phyloP scores from a whole-genome alignment of 2,329 filamentous ascomycete species.

The Microcera coccophila region DNA sequence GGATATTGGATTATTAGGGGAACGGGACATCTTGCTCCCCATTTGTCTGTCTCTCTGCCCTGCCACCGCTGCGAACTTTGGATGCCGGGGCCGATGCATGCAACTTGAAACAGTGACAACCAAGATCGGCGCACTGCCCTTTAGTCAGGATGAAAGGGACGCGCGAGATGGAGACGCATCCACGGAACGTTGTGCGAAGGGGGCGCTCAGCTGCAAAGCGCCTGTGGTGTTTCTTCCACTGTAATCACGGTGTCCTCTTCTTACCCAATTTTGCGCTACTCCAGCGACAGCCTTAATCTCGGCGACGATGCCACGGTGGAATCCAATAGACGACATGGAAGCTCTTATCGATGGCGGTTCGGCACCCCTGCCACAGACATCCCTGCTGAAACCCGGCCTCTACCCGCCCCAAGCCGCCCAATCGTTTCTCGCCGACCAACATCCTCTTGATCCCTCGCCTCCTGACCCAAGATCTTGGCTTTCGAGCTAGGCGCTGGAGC shows the following conservation, averaged over 20 bases:
- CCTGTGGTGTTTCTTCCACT: neutral
- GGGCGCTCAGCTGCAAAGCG: neutral
- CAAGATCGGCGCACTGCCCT: too few relatives aligned
- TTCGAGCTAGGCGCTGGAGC: too few relatives aligned
- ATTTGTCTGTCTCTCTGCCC: too few relatives aligned
- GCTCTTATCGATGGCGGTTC: neutral
- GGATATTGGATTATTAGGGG: too few relatives aligned
- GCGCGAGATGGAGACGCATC: too few relatives aligned
- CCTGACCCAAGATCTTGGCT: slow-evolving; percentile 16
- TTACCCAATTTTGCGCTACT: neutral
- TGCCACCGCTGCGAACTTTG: too few relatives aligned
- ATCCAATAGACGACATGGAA: neutral
- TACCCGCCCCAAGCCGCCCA: neutral
- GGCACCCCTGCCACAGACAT: neutral
- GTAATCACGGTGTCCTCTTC: neutral
- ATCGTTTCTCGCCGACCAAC: neutral
- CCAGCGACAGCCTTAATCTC: neutral
- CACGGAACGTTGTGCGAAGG: neutral
- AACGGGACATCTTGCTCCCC: too few relatives aligned
- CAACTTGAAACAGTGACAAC: too few relatives aligned
- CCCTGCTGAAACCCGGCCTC: slow-evolving; percentile 1
- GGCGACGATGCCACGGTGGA: neutral
- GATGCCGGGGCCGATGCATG: too few relatives aligned
- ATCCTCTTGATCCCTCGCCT: neutral
- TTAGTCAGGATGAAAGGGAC: too few relatives aligned